A percentile compares a stretch with the other conserved stretches of the same genome.
Evolutionary conservation across 306 rosid species (phyloP).

Genomic region (Trichosanthes truncata): DNA sequence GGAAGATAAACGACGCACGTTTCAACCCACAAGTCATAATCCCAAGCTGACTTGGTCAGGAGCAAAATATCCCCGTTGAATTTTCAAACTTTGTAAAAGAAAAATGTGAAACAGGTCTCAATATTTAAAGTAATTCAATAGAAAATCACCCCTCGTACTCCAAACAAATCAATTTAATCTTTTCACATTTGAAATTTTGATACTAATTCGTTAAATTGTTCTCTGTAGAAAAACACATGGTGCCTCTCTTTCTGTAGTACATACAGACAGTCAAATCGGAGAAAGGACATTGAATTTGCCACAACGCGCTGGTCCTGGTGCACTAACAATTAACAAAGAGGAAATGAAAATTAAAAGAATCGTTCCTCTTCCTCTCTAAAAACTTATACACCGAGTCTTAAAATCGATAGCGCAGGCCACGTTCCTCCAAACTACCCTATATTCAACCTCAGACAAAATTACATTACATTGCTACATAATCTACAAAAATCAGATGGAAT

Average conservation of each 20-base stretch:
- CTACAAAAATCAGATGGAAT: not conserved
- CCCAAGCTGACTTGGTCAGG: not conserved
- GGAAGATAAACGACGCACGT: not conserved
- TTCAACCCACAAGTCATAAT: not conserved
- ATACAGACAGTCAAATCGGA: not conserved
- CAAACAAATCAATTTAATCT: not conserved
- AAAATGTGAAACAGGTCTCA: not conserved
- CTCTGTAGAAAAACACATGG: not conserved
- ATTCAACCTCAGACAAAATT: not conserved
- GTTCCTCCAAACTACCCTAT: not conserved
- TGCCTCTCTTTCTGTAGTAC: not conserved
- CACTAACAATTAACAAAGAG: not conserved
- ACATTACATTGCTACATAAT: not conserved
- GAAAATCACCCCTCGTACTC: not conserved
- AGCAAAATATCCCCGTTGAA: not conserved
- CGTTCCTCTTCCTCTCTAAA: not conserved
- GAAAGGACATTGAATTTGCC: not conserved
- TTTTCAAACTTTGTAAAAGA: not conserved
- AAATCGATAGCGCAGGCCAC: not conserved
- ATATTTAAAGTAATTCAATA: not conserved
- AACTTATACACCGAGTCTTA: not conserved
- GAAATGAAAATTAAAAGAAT: not conserved
- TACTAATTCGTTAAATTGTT: not conserved
- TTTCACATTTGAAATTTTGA: not conserved
- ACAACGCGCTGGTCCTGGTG: not conserved